Percentiles rank a stretch among this genome's conserved stretches.
phyloP scores from a whole-genome alignment of 1,284 basidiomycete genomes.

The Sutorius eximius region DNA sequence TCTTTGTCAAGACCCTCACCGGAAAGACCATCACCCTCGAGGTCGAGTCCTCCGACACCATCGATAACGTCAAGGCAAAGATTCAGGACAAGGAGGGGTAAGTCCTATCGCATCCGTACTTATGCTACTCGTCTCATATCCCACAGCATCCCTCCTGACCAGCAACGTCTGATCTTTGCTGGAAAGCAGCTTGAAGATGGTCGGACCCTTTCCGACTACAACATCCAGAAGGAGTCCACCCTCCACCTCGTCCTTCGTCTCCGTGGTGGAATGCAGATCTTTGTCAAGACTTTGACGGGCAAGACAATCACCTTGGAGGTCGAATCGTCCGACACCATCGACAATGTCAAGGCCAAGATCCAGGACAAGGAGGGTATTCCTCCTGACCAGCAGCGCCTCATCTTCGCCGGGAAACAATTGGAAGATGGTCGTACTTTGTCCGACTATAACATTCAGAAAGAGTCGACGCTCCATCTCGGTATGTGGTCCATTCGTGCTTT shows the following conservation, averaged over 20 bases:
- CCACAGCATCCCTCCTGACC: constrained; percentile 71
- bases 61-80: constrained; percentile 86
- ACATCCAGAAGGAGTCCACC: constrained; percentile 78
- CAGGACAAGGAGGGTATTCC: constrained; percentile 84
- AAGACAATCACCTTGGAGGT: constrained; percentile 96
- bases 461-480: constrained; percentile 67
- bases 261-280: constrained; percentile 88
- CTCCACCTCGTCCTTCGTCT: constrained; percentile 85
- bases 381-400: constrained; percentile 78
- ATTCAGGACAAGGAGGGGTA: constrained; percentile 88
- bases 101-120: constrained; percentile 35
- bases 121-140: background rate
- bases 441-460: constrained; percentile 79
- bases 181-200: constrained; percentile 87
- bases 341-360: constrained; percentile 85
- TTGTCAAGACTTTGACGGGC: constrained; percentile 87
- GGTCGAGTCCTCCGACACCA: constrained; percentile 88
- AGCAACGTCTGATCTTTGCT: constrained; percentile 86
- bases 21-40: constrained; percentile 95
- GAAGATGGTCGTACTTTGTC: constrained; percentile 84
- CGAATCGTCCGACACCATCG: constrained; percentile 88
- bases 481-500: background rate
- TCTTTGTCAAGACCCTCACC: constrained; percentile 83
- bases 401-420: constrained; percentile 85
- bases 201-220: constrained; percentile 81